A percentile compares a stretch with the other conserved stretches of the same genome.
phyloP scores from a whole-genome alignment of 108 stramenopile genomes.

The Pseudonitzschia delicatissima region DNA sequence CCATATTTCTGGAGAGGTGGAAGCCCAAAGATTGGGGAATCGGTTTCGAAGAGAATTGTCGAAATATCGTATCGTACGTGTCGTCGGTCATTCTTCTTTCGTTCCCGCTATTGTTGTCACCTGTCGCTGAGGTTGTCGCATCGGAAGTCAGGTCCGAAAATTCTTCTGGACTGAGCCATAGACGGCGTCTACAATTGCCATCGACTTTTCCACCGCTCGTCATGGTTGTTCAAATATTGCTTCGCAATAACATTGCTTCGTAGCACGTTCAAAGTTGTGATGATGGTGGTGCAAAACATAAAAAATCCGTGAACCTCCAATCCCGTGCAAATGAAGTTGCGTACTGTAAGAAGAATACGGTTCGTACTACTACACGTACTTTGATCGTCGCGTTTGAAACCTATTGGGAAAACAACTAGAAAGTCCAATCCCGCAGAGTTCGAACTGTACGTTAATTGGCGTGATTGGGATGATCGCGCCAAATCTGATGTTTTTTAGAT shows the following conservation, averaged over 20 bases:
- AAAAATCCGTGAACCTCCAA: too few species aligned
- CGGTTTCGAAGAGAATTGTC: constrained; percentile 16
- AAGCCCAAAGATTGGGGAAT: background rate
- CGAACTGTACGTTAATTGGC: too few species aligned
- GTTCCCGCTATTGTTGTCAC: background rate
- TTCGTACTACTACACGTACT: too few species aligned
- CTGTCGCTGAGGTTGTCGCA: background rate
- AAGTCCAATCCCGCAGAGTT: too few species aligned
- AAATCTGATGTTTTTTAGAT: too few species aligned
- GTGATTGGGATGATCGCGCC: too few species aligned
- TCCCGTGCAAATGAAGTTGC: too few species aligned
- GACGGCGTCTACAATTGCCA: background rate
- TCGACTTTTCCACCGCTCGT: background rate
- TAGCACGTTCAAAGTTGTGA: too few species aligned
- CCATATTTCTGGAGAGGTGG: constrained; percentile 24
- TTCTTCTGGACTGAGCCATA: constrained; percentile 14
- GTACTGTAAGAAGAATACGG: too few species aligned
- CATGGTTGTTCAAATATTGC: background rate
- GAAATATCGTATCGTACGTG: constrained; percentile 18
- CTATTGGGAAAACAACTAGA: too few species aligned
- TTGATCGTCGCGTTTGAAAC: too few species aligned
- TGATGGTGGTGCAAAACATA: too few species aligned
- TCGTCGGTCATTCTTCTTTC: background rate
- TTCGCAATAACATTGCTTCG: background rate
- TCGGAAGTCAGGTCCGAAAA: constrained; percentile 1